phyloP scores from a whole-genome alignment of 73 alveolate genomes.

The Paramecium octaurelia region DNA sequence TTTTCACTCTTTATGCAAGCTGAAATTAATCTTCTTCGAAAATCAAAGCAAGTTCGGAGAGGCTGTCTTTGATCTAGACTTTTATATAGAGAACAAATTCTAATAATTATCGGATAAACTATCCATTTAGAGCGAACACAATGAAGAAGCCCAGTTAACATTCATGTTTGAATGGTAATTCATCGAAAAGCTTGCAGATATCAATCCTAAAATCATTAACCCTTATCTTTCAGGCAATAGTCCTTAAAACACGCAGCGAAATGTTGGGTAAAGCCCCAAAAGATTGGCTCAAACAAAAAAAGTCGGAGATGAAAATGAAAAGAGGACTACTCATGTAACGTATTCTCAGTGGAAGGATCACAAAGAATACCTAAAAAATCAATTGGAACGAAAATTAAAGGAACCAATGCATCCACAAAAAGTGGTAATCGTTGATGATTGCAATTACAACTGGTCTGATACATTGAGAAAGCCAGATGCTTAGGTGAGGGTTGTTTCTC shows the following conservation, averaged over 20 bases:
- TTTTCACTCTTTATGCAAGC: neutral
- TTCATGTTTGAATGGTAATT: neutral
- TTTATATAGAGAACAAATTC: neutral
- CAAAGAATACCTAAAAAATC: neutral
- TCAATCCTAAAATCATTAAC: neutral
- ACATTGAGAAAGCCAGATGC: neutral
- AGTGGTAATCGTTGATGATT: neutral
- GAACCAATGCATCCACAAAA: neutral
- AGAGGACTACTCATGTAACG: neutral
- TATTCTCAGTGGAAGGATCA: constrained; percentile 7
- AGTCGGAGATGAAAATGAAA: neutral
- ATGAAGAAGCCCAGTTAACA: neutral
- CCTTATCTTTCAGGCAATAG: neutral
- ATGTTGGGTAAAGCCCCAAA: neutral
- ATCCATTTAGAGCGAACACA: neutral
- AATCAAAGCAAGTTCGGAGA: neutral
- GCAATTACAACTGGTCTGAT: neutral
- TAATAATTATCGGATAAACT: neutral
- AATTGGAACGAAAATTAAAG: neutral
- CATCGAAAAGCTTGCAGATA: neutral
- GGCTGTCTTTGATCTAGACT: neutral
- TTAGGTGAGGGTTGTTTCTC: neutral
- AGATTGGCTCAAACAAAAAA: neutral
- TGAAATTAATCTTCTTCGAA: neutral
- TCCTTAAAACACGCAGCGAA: neutral